Conservation (phyloP, 2,329 filamentous ascomycete species). For the Ophiobolus disseminans region DNA sequence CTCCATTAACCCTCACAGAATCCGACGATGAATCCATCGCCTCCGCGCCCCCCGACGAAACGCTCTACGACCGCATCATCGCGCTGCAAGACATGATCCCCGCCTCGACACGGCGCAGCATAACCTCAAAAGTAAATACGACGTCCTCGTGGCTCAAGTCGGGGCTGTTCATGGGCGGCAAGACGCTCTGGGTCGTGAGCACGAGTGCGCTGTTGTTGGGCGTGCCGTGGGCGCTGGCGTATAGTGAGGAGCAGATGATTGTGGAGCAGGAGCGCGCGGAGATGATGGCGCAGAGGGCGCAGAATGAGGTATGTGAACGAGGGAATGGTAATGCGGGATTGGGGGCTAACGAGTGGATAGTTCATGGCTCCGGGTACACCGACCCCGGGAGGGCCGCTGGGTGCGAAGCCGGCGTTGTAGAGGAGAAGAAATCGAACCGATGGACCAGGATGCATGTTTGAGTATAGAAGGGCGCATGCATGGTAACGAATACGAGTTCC, state of each 20-base stretch:
- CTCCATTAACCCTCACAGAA: constrained; percentile 62
- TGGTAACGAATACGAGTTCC: constrained; percentile 15
- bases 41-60: constrained; percentile 51
- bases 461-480: constrained; percentile 20
- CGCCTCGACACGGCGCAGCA: constrained; percentile 72
- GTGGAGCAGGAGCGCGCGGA: constrained; percentile 98
- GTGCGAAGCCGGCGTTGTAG: constrained; percentile 47
- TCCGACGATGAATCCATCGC: constrained; percentile 74
- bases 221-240: constrained; percentile 91
- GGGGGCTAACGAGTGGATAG: constrained; percentile 26
- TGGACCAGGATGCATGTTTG: constrained; percentile 20
- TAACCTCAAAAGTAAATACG: constrained; percentile 54
- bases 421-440: not conserved
- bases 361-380: constrained; percentile 44
- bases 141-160: constrained; percentile 65
- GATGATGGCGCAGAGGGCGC: constrained; percentile 88
- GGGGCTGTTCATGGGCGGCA: constrained; percentile 75
- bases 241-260: constrained; percentile 94
- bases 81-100: constrained; percentile 82
- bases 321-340: not conserved
- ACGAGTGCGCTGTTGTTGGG: constrained; percentile 88
- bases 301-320: constrained; percentile 66
- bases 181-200: constrained; percentile 88
- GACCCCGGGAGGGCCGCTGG: constrained; percentile 28
- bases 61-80: constrained; percentile 69